Evolutionary conservation across 1,284 basidiomycete genomes (phyloP), one percentile per base, ranked within the genome.

Genomic region (Papiliotrema nemorosa): DNA sequence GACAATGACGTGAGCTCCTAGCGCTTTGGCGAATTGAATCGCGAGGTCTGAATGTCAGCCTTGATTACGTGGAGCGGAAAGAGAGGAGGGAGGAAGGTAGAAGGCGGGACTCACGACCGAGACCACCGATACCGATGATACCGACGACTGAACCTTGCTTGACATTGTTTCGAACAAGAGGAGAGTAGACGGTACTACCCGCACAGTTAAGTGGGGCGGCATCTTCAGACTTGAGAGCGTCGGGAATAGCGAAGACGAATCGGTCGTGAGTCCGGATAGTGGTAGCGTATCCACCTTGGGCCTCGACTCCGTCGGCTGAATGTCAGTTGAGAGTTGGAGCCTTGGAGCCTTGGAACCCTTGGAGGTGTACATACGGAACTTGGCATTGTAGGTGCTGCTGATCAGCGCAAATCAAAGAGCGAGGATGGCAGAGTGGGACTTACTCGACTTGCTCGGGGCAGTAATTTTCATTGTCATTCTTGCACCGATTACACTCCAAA

Each of bases 241-340:
- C 80, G 1, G 86, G 85, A 46, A 88, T 81, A 16, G 78, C 78
- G 69, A 87, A 84, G 34, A 84, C 84, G 66, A 83, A 87, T 58
- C 78, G 80, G 56, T 85, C 78, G 52, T 85, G 80, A 1, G 80
- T 82, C 40, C 84, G 80, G 53, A 84, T 81, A 51, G 77, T 60
- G 49, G 81, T 82, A 3, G 81, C 78, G 72, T 84, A 86, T 3
- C 85, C 85, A 24, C 65, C 63, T 43, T 65, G 65, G 31, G 63
- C 54, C 48, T 58, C 54, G 33, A 56, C 53, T 41, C 60, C 62
- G 50, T 64, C 64, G 16, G 52, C 29, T 31, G 14, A 14, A 38
- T 36, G 24, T 29, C 21, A 40, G 6, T 14, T 7, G 29, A 7
- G 29, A 31, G 7, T 14, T 31, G n/a, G n/a, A n/a, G n/a, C n/a